A percentile compares a stretch with the other conserved stretches of the same genome.
phyloP scores from a whole-genome alignment of 2,329 filamentous ascomycete genomes.

The Penicillium sp. region DNA sequence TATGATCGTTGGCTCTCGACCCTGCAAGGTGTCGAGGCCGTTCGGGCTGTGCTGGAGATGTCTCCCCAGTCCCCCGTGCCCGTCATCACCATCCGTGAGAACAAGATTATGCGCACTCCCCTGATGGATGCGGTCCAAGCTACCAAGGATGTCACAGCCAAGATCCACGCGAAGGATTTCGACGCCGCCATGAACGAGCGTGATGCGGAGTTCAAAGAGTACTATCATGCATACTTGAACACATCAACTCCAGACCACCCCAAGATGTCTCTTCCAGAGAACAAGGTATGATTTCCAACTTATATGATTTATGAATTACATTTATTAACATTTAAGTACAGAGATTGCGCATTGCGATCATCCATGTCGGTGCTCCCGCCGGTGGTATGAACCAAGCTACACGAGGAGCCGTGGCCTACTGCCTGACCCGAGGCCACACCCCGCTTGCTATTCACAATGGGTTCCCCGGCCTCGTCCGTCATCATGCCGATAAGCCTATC shows the following conservation, averaged over 20 bases:
- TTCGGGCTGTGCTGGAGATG: slow-evolving; percentile 85
- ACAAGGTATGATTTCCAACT: slow-evolving; percentile 58
- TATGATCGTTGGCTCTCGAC: slow-evolving; percentile 94
- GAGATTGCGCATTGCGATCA: slow-evolving; percentile 91
- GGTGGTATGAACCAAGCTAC: slow-evolving; percentile 98
- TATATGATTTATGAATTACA: slow-evolving; percentile 27
- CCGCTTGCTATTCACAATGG: slow-evolving; percentile 94
- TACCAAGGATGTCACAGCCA: slow-evolving; percentile 79
- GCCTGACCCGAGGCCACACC: slow-evolving; percentile 85
- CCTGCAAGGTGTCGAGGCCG: slow-evolving; percentile 89
- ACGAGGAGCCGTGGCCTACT: slow-evolving; percentile 89
- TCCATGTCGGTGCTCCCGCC: slow-evolving; percentile 93
- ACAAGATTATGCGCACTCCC: slow-evolving; percentile 90
- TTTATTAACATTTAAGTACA: slow-evolving; percentile 36
- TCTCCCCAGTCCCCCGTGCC: slow-evolving; percentile 87
- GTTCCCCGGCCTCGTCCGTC: slow-evolving; percentile 88
- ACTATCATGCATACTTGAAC: slow-evolving; percentile 85
- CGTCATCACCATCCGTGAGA: slow-evolving; percentile 95
- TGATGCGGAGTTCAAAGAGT: slow-evolving; percentile 91
- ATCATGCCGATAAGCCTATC: slow-evolving; percentile 78
- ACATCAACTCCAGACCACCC: slow-evolving; percentile 81
- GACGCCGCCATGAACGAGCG: slow-evolving; percentile 81
- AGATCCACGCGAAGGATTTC: slow-evolving; percentile 84
- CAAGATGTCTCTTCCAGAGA: slow-evolving; percentile 64
- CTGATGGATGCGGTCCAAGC: slow-evolving; percentile 84